These are phyloP conservation scores for Phytophthora rubi DNA, from an alignment of 352 stramenopile genomes.

Conservation along the genomic window DNA sequence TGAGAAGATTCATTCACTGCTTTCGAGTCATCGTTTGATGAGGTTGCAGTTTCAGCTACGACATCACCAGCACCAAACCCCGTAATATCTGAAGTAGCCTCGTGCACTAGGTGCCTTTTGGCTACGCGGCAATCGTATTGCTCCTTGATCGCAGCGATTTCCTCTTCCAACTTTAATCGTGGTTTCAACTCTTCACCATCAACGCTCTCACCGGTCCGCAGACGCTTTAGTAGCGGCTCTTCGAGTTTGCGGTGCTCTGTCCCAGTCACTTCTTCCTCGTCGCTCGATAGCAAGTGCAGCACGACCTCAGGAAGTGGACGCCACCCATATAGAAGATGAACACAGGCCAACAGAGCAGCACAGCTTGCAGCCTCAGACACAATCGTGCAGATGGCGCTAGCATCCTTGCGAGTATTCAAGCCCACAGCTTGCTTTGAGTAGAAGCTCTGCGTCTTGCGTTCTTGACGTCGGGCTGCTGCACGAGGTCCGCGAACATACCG, in stretches of 20 bases:
- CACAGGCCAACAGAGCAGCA: conserved; percentile 78
- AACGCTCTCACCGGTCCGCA: conserved; percentile 45
- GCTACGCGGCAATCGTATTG: conserved; percentile 74
- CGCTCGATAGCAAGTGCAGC: conserved; percentile 61
- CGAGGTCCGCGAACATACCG: conserved; percentile 78
- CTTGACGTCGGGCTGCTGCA: conserved; percentile 55
- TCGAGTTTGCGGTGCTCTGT: conserved; percentile 34
- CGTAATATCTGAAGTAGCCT: conserved; percentile 36
- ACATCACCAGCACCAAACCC: conserved; percentile 28
- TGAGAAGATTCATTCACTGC: background rate
- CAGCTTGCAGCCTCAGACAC: conserved; percentile 81
- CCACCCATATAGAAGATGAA: conserved; percentile 83
- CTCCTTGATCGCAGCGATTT: conserved; percentile 78
- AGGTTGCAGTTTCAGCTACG: background rate
- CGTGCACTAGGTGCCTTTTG: conserved; percentile 60
- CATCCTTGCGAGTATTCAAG: conserved; percentile 62
- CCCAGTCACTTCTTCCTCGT: conserved; percentile 27
- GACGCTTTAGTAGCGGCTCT: conserved; percentile 45
- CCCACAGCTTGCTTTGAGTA: conserved; percentile 71
- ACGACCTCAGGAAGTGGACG: conserved; percentile 69
- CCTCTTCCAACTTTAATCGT: conserved; percentile 62
- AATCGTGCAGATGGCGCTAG: conserved; percentile 72
- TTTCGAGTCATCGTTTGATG: conserved; percentile 4
- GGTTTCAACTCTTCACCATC: conserved; percentile 27
- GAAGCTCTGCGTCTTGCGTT: conserved; percentile 77